phyloP scores from a whole-genome alignment of 768 basidiomycete genomes.

The Termitomyces sp. region DNA sequence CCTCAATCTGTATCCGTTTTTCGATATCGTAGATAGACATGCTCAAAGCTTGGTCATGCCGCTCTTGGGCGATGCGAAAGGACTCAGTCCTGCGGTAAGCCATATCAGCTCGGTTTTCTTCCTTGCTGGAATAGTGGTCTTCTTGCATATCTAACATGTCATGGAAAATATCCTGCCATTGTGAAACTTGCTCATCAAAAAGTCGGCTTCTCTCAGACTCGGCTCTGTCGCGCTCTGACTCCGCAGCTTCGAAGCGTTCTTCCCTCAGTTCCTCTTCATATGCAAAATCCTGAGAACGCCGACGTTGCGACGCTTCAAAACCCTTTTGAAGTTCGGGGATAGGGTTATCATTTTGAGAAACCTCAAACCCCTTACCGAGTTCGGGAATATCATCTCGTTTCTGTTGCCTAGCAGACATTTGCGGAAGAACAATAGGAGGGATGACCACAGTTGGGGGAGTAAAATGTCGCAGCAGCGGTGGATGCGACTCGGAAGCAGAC shows the following conservation, averaged over 20 bases:
- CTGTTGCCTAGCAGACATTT: not conserved
- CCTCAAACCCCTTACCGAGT: too few relatives aligned
- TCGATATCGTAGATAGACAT: not conserved
- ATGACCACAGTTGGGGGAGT: too few relatives aligned
- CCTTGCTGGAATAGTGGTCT: not conserved
- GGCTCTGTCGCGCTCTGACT: not conserved
- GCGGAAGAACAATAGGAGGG: too few relatives aligned
- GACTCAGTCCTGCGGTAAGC: not conserved
- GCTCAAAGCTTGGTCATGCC: not conserved
- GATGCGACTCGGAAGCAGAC: too few relatives aligned
- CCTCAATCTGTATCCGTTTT: not conserved
- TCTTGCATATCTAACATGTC: not conserved
- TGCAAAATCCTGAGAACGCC: not conserved
- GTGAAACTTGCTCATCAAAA: not conserved
- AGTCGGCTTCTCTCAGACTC: not conserved
- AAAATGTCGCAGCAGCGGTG: too few relatives aligned
- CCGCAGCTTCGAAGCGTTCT: not conserved
- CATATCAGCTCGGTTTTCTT: not conserved
- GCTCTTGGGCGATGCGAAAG: not conserved
- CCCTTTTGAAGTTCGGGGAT: too few relatives aligned
- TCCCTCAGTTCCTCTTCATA: not conserved
- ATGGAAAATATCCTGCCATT: not conserved
- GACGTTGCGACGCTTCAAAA: not conserved
- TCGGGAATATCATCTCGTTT: not conserved
- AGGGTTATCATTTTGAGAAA: too few relatives aligned